Evolutionary conservation across 768 basidiomycete genomes (phyloP).

Genomic region (Pulveroboletus sp.): DNA sequence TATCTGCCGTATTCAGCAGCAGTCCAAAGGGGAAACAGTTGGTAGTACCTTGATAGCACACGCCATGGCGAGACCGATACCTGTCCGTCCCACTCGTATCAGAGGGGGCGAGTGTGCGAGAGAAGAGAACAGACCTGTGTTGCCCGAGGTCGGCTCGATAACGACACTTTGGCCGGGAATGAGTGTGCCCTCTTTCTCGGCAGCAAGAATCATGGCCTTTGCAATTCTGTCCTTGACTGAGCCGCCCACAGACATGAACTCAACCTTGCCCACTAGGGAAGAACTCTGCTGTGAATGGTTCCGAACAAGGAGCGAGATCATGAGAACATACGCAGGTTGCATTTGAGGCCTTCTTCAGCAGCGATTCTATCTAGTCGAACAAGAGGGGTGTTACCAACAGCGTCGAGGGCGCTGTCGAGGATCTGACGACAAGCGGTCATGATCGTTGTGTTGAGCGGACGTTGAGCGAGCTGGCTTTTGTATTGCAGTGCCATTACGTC

Average conservation of each 20-base stretch:
- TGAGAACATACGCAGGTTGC: conserved; percentile 75
- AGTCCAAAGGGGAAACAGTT: conserved; percentile 17
- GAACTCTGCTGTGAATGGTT: neutral
- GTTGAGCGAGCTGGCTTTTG: neutral
- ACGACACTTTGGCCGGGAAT: conserved; percentile 86
- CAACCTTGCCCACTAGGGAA: conserved; percentile 79
- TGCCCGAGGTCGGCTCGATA: conserved; percentile 94
- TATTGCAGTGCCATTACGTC: neutral
- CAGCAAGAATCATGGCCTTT: conserved; percentile 94
- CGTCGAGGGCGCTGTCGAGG: conserved; percentile 76
- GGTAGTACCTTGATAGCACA: conserved; percentile 85
- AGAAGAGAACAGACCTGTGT: conserved; percentile 79
- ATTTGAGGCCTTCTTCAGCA: conserved; percentile 69
- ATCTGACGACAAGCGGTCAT: conserved; percentile 44
- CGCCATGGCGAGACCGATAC: conserved; percentile 91
- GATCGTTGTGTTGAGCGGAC: neutral
- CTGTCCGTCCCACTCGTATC: conserved; percentile 33
- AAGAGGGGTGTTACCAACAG: conserved; percentile 89
- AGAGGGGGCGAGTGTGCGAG: neutral
- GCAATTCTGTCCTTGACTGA: conserved; percentile 97
- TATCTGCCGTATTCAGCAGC: conserved; percentile 77
- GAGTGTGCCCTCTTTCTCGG: conserved; percentile 83
- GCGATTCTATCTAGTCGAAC: conserved; percentile 83
- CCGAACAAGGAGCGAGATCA: neutral
- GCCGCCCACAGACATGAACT: conserved; percentile 88